Conservation (phyloP, 257 asterid species). For the Fraxinus americana region DNA sequence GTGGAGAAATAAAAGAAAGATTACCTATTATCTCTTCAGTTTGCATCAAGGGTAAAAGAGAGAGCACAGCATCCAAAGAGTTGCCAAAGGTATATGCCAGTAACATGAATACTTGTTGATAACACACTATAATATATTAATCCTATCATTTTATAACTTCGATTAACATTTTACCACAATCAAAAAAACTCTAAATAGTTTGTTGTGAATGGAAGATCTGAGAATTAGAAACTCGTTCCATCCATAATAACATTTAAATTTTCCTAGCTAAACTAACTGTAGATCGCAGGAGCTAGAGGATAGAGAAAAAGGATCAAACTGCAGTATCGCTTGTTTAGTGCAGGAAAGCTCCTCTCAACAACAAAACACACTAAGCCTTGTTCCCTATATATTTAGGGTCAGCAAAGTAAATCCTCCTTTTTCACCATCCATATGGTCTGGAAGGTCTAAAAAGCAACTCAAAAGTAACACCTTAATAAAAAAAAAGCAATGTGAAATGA, state of each 20-base stretch:
- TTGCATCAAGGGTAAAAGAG: slow-evolving; percentile 5
- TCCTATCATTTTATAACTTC: neutral
- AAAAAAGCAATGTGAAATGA: neutral
- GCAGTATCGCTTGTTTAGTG: neutral
- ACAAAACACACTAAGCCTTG: neutral
- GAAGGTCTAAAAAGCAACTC: neutral
- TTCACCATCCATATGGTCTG: neutral
- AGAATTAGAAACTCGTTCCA: neutral
- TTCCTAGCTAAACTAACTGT: neutral
- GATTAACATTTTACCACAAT: neutral
- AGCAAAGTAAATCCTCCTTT: neutral
- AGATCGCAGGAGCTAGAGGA: neutral
- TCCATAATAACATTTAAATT: neutral
- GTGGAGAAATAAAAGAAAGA: neutral
- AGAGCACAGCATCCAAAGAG: neutral
- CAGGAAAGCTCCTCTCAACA: neutral
- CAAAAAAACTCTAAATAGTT: neutral
- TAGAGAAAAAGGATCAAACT: neutral
- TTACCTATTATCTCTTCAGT: slow-evolving; percentile 5
- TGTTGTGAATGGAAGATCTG: neutral
- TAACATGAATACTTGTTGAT: neutral
- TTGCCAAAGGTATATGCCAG: neutral
- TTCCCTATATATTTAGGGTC: neutral
- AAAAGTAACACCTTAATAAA: neutral
- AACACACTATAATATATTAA: neutral